Percentiles rank a stretch among this genome's conserved stretches.
Evolutionary conservation across 768 basidiomycete species (phyloP).

Genomic region (Sporobolomyces pararoseus): DNA sequence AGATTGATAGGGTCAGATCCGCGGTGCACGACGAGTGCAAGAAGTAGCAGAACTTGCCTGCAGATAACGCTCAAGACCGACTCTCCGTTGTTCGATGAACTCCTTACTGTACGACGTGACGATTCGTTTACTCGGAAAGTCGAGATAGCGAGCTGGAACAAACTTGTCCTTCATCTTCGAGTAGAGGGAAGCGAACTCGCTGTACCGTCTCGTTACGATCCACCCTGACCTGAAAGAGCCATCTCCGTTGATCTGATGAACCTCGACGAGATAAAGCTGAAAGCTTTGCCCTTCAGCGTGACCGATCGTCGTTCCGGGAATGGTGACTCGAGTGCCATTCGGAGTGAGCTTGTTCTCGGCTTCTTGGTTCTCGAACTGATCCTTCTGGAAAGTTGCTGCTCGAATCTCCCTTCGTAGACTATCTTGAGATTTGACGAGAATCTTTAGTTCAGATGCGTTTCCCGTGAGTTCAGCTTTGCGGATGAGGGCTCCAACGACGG

Average conservation of each 20-base stretch:
- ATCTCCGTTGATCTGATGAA: conserved; percentile 78
- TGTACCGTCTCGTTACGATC: conserved; percentile 89
- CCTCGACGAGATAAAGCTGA: conserved; percentile 69
- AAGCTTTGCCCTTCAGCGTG: conserved; percentile 57
- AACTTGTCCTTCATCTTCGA: conserved; percentile 76
- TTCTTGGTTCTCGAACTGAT: conserved; percentile 91
- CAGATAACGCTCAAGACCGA: conserved; percentile 79
- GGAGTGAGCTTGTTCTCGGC: conserved; percentile 80
- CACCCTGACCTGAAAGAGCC: conserved; percentile 75
- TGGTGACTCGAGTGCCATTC: conserved; percentile 74
- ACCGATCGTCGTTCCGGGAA: conserved; percentile 72
- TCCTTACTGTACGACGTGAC: conserved; percentile 73
- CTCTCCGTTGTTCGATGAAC: conserved; percentile 78
- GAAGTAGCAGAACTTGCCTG: conserved; percentile 58
- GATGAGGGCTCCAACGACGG: conserved; percentile 78
- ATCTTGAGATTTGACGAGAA: conserved; percentile 75
- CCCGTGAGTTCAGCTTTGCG: conserved; percentile 94
- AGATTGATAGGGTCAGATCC: conserved; percentile 3
- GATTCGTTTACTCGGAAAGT: conserved; percentile 90
- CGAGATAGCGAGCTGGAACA: conserved; percentile 62
- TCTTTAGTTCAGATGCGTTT: conserved; percentile 74
- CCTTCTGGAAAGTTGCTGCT: conserved; percentile 80
- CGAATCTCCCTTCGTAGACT: conserved; percentile 77
- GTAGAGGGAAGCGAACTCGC: conserved; percentile 88
- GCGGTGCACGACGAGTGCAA: not conserved